Evolutionary conservation across 768 basidiomycete species (phyloP), one percentile per base, ranked within the genome.

Genomic region (Boletus sp.): DNA sequence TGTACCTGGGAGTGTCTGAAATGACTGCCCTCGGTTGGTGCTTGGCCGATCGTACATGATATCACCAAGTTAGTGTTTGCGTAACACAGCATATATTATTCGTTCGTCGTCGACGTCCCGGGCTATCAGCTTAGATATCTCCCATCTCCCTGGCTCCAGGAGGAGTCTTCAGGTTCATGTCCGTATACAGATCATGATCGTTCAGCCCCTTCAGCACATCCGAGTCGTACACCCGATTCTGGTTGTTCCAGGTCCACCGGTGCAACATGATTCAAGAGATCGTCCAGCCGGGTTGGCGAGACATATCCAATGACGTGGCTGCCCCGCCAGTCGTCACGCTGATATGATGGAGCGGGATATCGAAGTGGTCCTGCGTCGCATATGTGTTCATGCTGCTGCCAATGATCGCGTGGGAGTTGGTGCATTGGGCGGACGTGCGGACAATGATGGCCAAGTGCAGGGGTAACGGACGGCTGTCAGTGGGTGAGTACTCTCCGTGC

Each of bases 181-280:
- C 65, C 46, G 61, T 50, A 17, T 65, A 61, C 51, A 71, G 8
- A 4, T 50, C 53, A 0, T 45, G n/a, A 9, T 41, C 36, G 7
- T 50, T 55, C 12, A 69, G 18, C 37, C 54, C 55, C 18, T 48
- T 14, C 50, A 71, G 52, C 41, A 54, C 60, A n/a, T n/a, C n/a
- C n/a, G n/a, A n/a, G 0, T 73, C 69, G 37, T 53, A 62, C 41
- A 71, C 69, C 70, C 67, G 69, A 11, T 61, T 62, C 53, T 72
- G 71, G 39, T 54, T 57, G 44, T 71, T 66, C 71, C 70, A 71
- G 0, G 28, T 39, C 54, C 48, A 52, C 2, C 58, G 56, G 18
- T 58, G 41, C 63, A 39, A 73, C 54, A 7, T 40, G 60, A 20
- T 60, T 61, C 37, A 64, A 11, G 1, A 71, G 45, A 6, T 39